These are phyloP conservation scores for Orbilia javanica DNA, from an alignment of 2,329 filamentous ascomycete species.

Conservation along the genomic window DNA sequence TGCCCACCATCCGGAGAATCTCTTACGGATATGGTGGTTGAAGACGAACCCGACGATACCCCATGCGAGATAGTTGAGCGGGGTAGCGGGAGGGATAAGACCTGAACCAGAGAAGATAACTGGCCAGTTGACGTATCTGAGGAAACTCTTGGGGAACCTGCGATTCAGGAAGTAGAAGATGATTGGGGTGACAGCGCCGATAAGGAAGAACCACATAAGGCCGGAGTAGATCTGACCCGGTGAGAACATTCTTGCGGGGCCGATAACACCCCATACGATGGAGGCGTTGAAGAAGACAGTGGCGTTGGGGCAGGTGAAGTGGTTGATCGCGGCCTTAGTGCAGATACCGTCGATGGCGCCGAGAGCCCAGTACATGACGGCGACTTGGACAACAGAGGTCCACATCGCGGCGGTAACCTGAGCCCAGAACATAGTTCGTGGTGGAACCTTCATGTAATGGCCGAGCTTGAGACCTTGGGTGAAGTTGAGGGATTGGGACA, in stretches of 20 bases:
- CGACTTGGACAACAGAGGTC: slow-evolving; percentile 76
- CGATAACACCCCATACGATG: slow-evolving; percentile 80
- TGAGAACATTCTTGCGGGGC: slow-evolving; percentile 77
- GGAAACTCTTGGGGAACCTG: slow-evolving; percentile 72
- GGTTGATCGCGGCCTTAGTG: slow-evolving; percentile 71
- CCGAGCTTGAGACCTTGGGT: slow-evolving; percentile 70
- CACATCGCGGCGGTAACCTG: slow-evolving; percentile 76
- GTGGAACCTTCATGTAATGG: slow-evolving; percentile 72
- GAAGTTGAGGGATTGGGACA: slow-evolving; percentile 68
- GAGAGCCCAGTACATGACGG: slow-evolving; percentile 74
- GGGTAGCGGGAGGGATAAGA: slow-evolving; percentile 76
- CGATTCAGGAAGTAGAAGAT: slow-evolving; percentile 74
- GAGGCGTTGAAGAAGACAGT: slow-evolving; percentile 77
- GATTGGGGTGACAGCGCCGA: slow-evolving; percentile 74
- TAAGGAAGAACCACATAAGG: slow-evolving; percentile 79
- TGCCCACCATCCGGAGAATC: slow-evolving; percentile 79
- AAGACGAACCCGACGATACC: slow-evolving; percentile 76
- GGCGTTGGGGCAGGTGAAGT: slow-evolving; percentile 72
- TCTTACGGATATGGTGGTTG: slow-evolving; percentile 76
- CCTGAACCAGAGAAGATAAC: slow-evolving; percentile 76
- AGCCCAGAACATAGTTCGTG: slow-evolving; percentile 75
- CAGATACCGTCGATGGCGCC: slow-evolving; percentile 75
- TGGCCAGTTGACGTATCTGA: slow-evolving; percentile 77
- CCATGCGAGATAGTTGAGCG: slow-evolving; percentile 79
- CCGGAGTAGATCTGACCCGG: slow-evolving; percentile 73